These are phyloP conservation scores for Penicillium chermesinum DNA, from an alignment of 495 filamentous ascomycete genomes.

Conservation along the genomic window DNA sequence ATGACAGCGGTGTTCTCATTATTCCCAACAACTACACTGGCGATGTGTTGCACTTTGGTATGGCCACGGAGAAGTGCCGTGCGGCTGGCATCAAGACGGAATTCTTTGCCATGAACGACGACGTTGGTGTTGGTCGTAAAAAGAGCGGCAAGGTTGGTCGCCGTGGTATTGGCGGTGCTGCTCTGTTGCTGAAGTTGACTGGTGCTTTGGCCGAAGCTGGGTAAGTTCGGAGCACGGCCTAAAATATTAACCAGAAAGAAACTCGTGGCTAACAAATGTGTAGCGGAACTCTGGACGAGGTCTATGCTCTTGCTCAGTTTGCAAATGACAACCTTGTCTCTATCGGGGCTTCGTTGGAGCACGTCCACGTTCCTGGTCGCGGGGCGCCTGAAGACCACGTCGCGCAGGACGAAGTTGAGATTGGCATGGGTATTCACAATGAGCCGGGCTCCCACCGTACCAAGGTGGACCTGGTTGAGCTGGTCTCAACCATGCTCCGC, in stretches of 20 bases:
- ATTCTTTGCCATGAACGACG: constrained; percentile 94
- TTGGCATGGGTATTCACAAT: constrained; percentile 99
- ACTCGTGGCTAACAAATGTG: constrained; percentile 1
- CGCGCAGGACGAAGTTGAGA: constrained; percentile 70
- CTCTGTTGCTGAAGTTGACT: constrained; percentile 81
- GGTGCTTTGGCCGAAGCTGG: constrained; percentile 80
- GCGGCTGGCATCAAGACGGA: constrained; percentile 75
- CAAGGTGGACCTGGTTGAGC: constrained; percentile 59
- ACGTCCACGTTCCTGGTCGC: constrained; percentile 90
- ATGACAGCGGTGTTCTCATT: constrained; percentile 67
- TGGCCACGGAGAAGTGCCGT: constrained; percentile 88
- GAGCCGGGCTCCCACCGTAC: constrained; percentile 76
- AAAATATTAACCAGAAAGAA: too few species aligned
- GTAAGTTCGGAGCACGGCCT: constrained; percentile 19
- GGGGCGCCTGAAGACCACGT: constrained; percentile 45
- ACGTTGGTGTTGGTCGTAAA: constrained; percentile 82
- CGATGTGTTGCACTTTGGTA: constrained; percentile 91
- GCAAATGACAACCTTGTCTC: constrained; percentile 74
- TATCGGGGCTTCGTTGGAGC: constrained; percentile 78
- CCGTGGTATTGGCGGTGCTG: constrained; percentile 86
- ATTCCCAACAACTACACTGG: constrained; percentile 64
- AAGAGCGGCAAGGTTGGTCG: constrained; percentile 87
- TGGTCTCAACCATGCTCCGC: constrained; percentile 73
- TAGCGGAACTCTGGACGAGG: constrained; percentile 55
- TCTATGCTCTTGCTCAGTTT: constrained; percentile 64